These are phyloP conservation scores for Neurospora tetrasperma DNA, from an alignment of 495 filamentous ascomycete genomes.

Conservation along the genomic window DNA sequence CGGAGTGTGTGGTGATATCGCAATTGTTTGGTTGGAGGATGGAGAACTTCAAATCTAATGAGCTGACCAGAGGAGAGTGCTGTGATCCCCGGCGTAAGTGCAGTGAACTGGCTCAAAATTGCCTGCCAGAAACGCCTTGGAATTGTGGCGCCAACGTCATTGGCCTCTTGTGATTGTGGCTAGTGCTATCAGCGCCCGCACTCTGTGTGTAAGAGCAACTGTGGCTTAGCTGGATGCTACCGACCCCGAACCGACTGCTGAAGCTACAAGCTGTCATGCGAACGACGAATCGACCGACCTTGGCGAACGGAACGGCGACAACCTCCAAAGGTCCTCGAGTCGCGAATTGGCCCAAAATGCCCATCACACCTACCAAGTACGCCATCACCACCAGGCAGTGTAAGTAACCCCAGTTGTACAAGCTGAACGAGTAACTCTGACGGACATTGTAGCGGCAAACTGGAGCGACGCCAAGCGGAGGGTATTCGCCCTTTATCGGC, in stretches of 20 bases:
- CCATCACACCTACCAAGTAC: constrained; percentile 86
- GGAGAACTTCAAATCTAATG: not conserved
- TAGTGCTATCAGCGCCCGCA: not conserved
- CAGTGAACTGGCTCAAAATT: not conserved
- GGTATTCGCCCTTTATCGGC: constrained; percentile 77
- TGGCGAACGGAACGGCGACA: constrained; percentile 14
- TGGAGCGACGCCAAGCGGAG: constrained; percentile 74
- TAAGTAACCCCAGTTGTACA: constrained; percentile 35
- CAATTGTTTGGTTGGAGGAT: not conserved
- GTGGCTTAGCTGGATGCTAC: not conserved
- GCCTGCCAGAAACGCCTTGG: not conserved
- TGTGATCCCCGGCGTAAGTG: not conserved
- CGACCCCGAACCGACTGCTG: not conserved
- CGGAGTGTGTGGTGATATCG: not conserved
- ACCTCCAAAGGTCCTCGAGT: not conserved
- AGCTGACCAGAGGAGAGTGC: not conserved
- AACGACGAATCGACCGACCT: not conserved
- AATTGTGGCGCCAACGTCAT: not conserved
- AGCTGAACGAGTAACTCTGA: constrained; percentile 8
- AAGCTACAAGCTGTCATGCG: not conserved
- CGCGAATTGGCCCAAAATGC: constrained; percentile 26
- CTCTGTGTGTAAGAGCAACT: not conserved
- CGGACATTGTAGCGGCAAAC: constrained; percentile 54
- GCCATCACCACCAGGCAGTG: constrained; percentile 83
- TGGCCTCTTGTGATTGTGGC: not conserved